These are phyloP conservation scores for Cladobotryum protrusum DNA, from an alignment of 2,329 filamentous ascomycete species.

Conservation along the genomic window DNA sequence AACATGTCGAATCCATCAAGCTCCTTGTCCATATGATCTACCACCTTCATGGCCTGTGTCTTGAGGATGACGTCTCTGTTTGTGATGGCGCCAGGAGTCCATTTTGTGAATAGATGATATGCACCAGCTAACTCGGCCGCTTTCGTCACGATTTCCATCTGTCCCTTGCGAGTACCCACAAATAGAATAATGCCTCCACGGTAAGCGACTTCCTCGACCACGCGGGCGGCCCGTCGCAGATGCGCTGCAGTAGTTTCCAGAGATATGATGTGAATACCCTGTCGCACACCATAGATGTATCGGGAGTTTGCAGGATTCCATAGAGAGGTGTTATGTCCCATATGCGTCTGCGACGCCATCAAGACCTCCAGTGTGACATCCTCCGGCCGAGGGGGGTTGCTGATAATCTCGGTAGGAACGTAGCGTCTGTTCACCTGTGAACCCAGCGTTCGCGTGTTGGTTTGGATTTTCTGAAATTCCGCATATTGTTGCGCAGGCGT, in stretches of 20 bases:
- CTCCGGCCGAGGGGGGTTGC: slow-evolving; percentile 66
- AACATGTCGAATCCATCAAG: slow-evolving; percentile 59
- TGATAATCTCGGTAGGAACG: slow-evolving; percentile 58
- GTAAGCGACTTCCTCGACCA: slow-evolving; percentile 81
- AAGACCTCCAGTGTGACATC: slow-evolving; percentile 88
- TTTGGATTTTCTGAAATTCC: slow-evolving; percentile 33
- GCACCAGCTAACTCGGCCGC: slow-evolving; percentile 72
- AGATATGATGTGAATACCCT: slow-evolving; percentile 88
- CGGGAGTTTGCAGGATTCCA: slow-evolving; percentile 94
- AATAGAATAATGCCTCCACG: slow-evolving; percentile 83
- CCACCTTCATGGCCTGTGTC: slow-evolving; percentile 61
- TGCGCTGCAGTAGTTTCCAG: slow-evolving; percentile 85
- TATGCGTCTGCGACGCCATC: slow-evolving; percentile 78
- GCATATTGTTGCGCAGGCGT: slow-evolving; percentile 34
- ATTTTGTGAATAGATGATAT: slow-evolving; percentile 87
- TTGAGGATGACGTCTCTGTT: slow-evolving; percentile 88
- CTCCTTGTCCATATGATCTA: slow-evolving; percentile 65
- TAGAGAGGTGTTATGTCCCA: slow-evolving; percentile 82
- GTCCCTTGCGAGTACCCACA: slow-evolving; percentile 77
- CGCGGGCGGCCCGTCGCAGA: slow-evolving; percentile 84
- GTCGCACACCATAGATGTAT: slow-evolving; percentile 87
- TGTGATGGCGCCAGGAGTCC: slow-evolving; percentile 87
- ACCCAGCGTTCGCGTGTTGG: slow-evolving; percentile 42
- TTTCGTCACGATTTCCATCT: slow-evolving; percentile 72
- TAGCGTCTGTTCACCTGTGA: slow-evolving; percentile 50